Conservation (phyloP, 2,329 filamentous ascomycete genomes). For the Macroventuria anomochaeta region DNA sequence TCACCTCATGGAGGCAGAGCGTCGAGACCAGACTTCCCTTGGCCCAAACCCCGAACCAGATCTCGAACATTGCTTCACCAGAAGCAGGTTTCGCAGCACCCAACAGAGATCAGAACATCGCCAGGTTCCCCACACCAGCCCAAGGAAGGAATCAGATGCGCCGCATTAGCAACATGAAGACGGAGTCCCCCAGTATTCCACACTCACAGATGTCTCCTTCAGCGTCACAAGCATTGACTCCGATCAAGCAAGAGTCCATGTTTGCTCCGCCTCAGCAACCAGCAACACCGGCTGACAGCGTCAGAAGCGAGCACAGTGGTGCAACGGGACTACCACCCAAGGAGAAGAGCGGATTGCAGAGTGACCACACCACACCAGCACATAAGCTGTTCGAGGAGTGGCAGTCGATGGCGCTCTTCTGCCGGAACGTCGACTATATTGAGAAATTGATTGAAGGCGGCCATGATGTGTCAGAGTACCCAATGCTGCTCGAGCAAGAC, state of each 20-base stretch:
- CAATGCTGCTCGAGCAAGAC: constrained; percentile 75
- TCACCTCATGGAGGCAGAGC: constrained; percentile 44
- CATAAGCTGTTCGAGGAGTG: constrained; percentile 75
- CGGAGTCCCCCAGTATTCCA: constrained; percentile 39
- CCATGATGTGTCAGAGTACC: constrained; percentile 65
- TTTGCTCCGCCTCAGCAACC: constrained; percentile 35
- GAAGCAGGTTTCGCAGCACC: constrained; percentile 34
- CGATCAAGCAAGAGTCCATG: constrained; percentile 41
- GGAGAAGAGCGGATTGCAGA: constrained; percentile 64
- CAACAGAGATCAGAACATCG: constrained; percentile 33
- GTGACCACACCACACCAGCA: constrained; percentile 89
- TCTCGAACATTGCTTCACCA: constrained; percentile 40
- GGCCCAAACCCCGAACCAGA: constrained; percentile 22
- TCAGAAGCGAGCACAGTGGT: constrained; percentile 36
- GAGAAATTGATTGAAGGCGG: constrained; percentile 59
- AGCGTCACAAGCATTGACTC: constrained; percentile 33
- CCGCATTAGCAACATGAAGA: constrained; percentile 45
- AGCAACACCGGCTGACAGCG: constrained; percentile 45
- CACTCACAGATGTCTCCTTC: constrained; percentile 38
- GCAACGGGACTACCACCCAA: constrained; percentile 23
- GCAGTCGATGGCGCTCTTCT: constrained; percentile 62
- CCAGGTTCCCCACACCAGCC: constrained; percentile 39
- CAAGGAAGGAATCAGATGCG: constrained; percentile 34
- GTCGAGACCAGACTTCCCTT: constrained; percentile 39
- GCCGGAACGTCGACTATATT: constrained; percentile 55